Evolutionary conservation across 2,329 filamentous ascomycete species (phyloP).

Genomic region (Spiromastix sp.): DNA sequence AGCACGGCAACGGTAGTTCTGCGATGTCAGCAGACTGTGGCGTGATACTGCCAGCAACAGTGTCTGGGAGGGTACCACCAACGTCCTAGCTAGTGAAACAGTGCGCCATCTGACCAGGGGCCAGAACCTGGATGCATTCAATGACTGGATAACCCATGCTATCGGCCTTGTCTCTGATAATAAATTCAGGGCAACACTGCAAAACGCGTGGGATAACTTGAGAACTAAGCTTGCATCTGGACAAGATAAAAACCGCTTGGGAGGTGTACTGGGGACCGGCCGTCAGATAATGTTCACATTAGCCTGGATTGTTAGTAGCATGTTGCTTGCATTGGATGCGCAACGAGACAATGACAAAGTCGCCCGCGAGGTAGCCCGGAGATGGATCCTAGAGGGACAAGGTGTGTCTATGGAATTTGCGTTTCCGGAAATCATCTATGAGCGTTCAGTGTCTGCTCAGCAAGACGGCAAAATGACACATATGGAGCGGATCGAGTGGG

Average conservation of each 20-base stretch:
- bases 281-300: conserved; percentile 25
- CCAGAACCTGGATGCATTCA: conserved; percentile 16
- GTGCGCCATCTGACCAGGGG: conserved; percentile 21
- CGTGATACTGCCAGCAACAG: conserved; percentile 42
- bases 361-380: conserved; percentile 23
- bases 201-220: neutral
- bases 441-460: neutral
- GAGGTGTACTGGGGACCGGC: conserved; percentile 16
- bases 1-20: neutral
- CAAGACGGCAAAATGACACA: conserved; percentile 1
- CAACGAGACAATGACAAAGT: conserved; percentile 21
- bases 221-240: conserved; percentile 4
- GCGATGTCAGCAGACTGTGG: conserved; percentile 54
- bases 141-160: conserved; percentile 35
- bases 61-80: conserved; percentile 63
- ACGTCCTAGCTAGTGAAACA: conserved; percentile 50
- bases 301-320: conserved; percentile 25
- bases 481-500: conserved; percentile 16
- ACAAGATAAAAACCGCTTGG: conserved; percentile 9
- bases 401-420: conserved; percentile 18
- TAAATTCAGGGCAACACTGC: conserved; percentile 7
- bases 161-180: conserved; percentile 17
- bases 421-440: conserved; percentile 16
- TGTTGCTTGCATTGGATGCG: conserved; percentile 29
- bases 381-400: conserved; percentile 25